Percentiles rank a stretch among this genome's conserved stretches.
Conservation (phyloP, 192 early-diverging fungal species). For the Pilobolus umbonatus region DNA sequence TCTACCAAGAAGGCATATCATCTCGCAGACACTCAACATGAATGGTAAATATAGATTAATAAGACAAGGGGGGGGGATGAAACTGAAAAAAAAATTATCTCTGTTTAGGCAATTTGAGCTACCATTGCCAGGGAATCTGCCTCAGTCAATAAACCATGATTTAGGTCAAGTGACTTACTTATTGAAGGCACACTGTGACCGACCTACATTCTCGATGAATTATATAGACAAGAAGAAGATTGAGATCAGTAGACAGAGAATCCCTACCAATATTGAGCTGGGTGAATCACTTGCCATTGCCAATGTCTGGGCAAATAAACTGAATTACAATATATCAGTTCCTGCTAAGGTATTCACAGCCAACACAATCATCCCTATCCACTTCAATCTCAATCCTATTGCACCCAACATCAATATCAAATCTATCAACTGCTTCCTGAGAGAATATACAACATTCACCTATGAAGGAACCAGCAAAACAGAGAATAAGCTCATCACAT, state of each 20-base stretch:
- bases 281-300: conserved; percentile 44
- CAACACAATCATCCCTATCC: conserved; percentile 45
- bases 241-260: conserved; percentile 38
- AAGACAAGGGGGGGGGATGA: too few species aligned
- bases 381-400: conserved; percentile 44
- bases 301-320: conserved; percentile 52
- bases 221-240: conserved; percentile 27
- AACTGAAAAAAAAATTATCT: not conserved
- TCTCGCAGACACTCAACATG: conserved; percentile 34
- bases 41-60: conserved; percentile 37
- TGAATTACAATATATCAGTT: conserved; percentile 50
- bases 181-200: conserved; percentile 48
- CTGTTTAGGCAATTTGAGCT: conserved; percentile 45
- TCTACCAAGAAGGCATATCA: conserved; percentile 33
- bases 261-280: conserved; percentile 41
- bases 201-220: conserved; percentile 47
- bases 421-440: conserved; percentile 39
- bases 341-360: conserved; percentile 45
- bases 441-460: conserved; percentile 48
- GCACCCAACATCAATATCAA: conserved; percentile 40
- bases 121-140: conserved; percentile 52
- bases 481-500: conserved; percentile 1
- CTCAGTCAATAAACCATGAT: conserved; percentile 47
- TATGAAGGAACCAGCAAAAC: conserved; percentile 14
- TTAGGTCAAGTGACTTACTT: conserved; percentile 47